Conservation (phyloP, 2,329 filamentous ascomycete genomes). For the Penicillium sclerotiorum region DNA sequence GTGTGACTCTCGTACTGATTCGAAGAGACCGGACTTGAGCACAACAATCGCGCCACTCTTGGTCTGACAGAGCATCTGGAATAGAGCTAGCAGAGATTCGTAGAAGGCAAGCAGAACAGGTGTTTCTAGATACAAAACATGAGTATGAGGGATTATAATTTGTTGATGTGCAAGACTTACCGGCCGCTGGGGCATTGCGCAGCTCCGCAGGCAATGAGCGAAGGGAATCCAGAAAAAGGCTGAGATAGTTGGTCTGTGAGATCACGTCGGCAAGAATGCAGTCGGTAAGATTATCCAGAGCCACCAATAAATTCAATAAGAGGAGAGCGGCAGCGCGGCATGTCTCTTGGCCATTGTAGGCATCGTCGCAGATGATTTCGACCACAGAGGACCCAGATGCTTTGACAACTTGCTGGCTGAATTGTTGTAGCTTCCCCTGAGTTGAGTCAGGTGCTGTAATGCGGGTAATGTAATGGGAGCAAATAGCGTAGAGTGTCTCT, state of each 20-base stretch:
- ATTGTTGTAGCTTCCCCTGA: constrained; percentile 49
- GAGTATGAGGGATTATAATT: background rate
- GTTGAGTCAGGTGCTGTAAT: constrained; percentile 57
- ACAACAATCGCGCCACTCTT: constrained; percentile 81
- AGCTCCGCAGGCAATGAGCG: constrained; percentile 75
- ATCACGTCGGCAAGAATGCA: constrained; percentile 78
- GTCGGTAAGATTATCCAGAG: constrained; percentile 70
- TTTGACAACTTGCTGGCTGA: constrained; percentile 70
- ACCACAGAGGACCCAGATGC: constrained; percentile 79
- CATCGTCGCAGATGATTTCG: constrained; percentile 89
- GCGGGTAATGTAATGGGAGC: constrained; percentile 78
- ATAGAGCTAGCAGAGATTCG: constrained; percentile 76
- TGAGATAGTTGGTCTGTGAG: constrained; percentile 85
- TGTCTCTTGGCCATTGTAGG: constrained; percentile 76
- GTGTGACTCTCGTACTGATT: constrained; percentile 75
- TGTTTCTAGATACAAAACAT: constrained; percentile 48
- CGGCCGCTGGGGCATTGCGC: constrained; percentile 58
- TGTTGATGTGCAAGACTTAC: constrained; percentile 48
- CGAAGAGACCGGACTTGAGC: constrained; percentile 87
- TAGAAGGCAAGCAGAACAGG: constrained; percentile 61
- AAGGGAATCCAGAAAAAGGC: constrained; percentile 85
- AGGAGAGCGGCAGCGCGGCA: constrained; percentile 86
- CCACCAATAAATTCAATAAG: constrained; percentile 76
- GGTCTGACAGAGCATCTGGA: constrained; percentile 82
- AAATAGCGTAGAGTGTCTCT: constrained; percentile 87